Percentiles rank a stretch among this genome's conserved stretches.
phyloP scores from a whole-genome alignment of 1,284 basidiomycete genomes.

The Omphalotus olearius region DNA sequence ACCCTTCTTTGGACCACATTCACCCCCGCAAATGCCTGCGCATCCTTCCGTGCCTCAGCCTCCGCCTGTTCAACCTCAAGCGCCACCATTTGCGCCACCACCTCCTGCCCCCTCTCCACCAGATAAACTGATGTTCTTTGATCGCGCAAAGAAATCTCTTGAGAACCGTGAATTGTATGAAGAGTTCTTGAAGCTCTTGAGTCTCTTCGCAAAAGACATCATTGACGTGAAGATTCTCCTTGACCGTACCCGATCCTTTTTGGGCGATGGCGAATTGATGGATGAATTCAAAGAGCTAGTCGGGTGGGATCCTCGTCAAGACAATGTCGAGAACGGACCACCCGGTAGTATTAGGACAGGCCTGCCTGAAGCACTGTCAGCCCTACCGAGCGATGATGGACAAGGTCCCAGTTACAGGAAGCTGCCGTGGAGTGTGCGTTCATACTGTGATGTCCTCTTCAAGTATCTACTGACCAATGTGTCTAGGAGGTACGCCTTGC shows the following conservation, averaged over 20 bases:
- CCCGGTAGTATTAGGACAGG: slow-evolving; percentile 72
- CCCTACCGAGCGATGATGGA: slow-evolving; percentile 68
- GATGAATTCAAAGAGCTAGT: slow-evolving; percentile 86
- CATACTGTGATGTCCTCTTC: slow-evolving; percentile 7
- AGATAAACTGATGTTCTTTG: slow-evolving; percentile 91
- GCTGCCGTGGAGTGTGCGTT: slow-evolving; percentile 79
- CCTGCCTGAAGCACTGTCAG: slow-evolving; percentile 63
- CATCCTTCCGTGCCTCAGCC: slow-evolving; percentile 26
- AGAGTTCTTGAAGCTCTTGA: slow-evolving; percentile 91
- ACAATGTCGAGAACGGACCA: slow-evolving; percentile 70
- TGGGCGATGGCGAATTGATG: slow-evolving; percentile 80
- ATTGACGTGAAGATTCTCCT: slow-evolving; percentile 85
- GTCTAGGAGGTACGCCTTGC: slow-evolving; percentile 82
- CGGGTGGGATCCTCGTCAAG: slow-evolving; percentile 68
- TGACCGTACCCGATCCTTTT: slow-evolving; percentile 75
- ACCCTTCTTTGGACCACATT: slow-evolving; percentile 13
- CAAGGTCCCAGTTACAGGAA: slow-evolving; percentile 89
- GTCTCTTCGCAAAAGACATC: slow-evolving; percentile 88
- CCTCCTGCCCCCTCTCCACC: slow-evolving; percentile 39
- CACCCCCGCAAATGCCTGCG: slow-evolving; percentile 33
- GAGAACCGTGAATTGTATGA: slow-evolving; percentile 86
- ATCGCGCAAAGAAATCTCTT: slow-evolving; percentile 81
- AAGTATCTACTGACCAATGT: slow-evolving; percentile 8
- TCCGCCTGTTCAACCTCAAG: slow-evolving; percentile 14
- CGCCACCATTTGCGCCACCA: slow-evolving; percentile 19